A percentile compares a stretch with the other conserved stretches of the same genome.
Conservation (phyloP, 1,139 yeast genomes). For the Kodamaea ohmeri region DNA sequence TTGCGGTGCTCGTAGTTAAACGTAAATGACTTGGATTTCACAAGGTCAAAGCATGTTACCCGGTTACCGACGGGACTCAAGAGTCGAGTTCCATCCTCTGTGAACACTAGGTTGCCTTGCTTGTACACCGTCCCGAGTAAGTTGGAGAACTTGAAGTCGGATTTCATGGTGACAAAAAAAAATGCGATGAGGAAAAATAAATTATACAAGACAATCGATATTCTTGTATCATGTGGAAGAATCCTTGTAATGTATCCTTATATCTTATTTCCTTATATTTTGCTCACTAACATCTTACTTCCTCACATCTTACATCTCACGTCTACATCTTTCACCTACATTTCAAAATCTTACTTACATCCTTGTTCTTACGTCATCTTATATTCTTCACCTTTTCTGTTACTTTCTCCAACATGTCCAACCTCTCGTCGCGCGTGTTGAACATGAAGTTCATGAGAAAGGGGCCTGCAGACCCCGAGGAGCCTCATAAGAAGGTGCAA, state of each 20-base stretch:
- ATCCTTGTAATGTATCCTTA: too few relatives aligned
- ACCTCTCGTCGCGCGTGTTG: slow-evolving; percentile 56
- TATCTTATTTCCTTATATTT: too few relatives aligned
- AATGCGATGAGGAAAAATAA: slow-evolving; percentile 6
- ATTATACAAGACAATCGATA: too few relatives aligned
- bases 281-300: too few relatives aligned
- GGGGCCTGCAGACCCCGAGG: slow-evolving; percentile 23
- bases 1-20: slow-evolving; percentile 91
- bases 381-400: too few relatives aligned
- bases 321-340: too few relatives aligned
- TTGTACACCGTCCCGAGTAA: slow-evolving; percentile 91
- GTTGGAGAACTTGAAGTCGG: slow-evolving; percentile 67
- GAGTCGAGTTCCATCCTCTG: slow-evolving; percentile 79
- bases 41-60: slow-evolving; percentile 82
- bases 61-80: slow-evolving; percentile 95
- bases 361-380: not conserved
- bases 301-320: too few relatives aligned
- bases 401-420: slow-evolving; percentile 9
- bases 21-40: slow-evolving; percentile 83
- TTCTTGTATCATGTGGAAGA: too few relatives aligned
- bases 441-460: slow-evolving; percentile 66
- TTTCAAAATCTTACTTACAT: too few relatives aligned
- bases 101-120: slow-evolving; percentile 84
- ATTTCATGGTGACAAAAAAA: slow-evolving; percentile 33
- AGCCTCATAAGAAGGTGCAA: slow-evolving; percentile 37